Base-by-base conservation (phyloP, 768 basidiomycete genomes). In the Calocera viscosa region DNA sequence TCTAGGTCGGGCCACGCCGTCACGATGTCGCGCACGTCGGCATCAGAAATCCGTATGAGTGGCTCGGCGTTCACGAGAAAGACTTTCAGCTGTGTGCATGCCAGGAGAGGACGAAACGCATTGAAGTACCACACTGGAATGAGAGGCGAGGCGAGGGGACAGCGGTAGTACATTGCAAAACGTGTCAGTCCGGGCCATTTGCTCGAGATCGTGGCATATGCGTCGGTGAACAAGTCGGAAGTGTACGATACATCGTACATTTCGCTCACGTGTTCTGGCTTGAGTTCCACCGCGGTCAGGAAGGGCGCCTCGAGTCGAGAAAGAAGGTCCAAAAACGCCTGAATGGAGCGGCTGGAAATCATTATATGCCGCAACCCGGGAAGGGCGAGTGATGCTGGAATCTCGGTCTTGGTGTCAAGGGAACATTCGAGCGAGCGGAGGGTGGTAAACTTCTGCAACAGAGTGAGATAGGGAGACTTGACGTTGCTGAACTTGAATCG, bases 391-490 rank as follows among this genome's bases (percentile, higher is more conserved):
- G 53, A 11, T 11, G 53, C 22, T 8, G 53, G 53, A 28, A 60
- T 26, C 7, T 28, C 53, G 26, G 30, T 5, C 24, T 32, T 60
- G 26, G 11, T 32, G 19, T 28, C 53, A 26, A 60, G 24, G 2
- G 30, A 60, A 26, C 53, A 60, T 60, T 60, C 53, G 30, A 60
- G 53, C 7, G 53, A 60, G 26, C 24, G 53, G 26, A 60, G 53
- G 11, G 26, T 32, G 2, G 53, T 60, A 26, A 60, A 60, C 30
- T 60, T 60, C 16, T 12, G 53, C 11, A 60, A 26, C 14, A 60
- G 30, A 5, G 26, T 16, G 24, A 60, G 53, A 60, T 60, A 60
- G 2, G 53, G 30, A 7, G 53, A 60, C 2, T 2, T 26, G 22
- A 60, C 16, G 14, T 32, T 22, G 10, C 24, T 26, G 30, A 60